Base-by-base conservation (phyloP, 257 asterid genomes). In the Buddleja alternifolia region DNA sequence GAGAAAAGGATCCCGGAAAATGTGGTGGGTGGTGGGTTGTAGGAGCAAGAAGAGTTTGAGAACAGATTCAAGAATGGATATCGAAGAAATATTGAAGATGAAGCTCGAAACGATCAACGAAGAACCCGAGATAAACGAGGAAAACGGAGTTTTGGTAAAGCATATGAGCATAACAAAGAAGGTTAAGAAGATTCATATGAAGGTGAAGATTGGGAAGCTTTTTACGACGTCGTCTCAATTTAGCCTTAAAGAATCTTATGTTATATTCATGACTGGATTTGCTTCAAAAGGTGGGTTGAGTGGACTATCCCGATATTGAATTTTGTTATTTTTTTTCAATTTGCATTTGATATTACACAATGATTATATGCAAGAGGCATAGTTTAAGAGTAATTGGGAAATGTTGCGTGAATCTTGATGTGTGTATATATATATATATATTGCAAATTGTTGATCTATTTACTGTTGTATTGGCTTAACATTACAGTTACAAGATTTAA, bases 11-110 rank as follows among this genome's bases (percentile, higher is more conserved):
- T 51, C 73, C 34, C 63, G 64, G 9, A 75, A 70, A 62, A 84
- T 86, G 95, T 77, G 87, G 91, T 80, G 87, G 82, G 69, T 54
- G 44, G 81, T 72, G 53, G 56, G 75, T 12, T 66, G 84, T 66
- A 69, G 63, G 66, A 82, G 78, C 71, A 84, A 75, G 73, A 82
- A 63, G 71, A 55, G 7, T 10, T 36, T 47, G 83, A 79, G 75
- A 40, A 66, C 76, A 0, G 88, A 89, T 11, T 73, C 86, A 20
- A 60, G 81, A 59, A 48, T 89, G 84, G 90, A 82, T 46, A 75
- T 85, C 11, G 88, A 85, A 29, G 95, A 92, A 7, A 82, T 89
- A 67, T 76, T 92, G 2, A 92, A 87, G 79, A 85, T 83, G 95
- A 89, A 87, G 80, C 93, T 89, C 6, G 92, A 76, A 29, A 84